Conservation (phyloP, 2,329 filamentous ascomycete species). For the Grosmannia serpens region DNA sequence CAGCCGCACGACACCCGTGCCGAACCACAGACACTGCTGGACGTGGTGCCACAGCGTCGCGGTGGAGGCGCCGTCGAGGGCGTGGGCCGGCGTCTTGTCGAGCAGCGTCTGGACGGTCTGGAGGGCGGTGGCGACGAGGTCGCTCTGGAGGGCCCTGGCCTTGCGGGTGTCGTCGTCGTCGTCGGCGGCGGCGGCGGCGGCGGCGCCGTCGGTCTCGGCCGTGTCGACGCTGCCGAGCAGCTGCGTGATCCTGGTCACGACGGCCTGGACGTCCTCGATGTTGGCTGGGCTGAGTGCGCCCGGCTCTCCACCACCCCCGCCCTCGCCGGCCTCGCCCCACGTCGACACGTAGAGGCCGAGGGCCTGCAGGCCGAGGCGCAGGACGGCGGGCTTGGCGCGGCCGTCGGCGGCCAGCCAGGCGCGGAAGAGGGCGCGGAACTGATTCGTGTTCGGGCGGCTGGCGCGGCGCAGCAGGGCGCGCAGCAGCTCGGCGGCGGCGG, state of each 20-base stretch:
- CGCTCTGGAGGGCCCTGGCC: conserved; percentile 16
- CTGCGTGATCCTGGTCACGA: conserved; percentile 42
- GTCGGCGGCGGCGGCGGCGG: conserved; percentile 37
- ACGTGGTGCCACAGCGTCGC: conserved; percentile 60
- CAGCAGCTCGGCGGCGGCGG: conserved; percentile 68
- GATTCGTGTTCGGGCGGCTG: conserved; percentile 58
- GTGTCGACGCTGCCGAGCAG: conserved; percentile 39
- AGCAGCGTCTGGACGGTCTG: conserved; percentile 52
- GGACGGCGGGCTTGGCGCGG: conserved; percentile 51
- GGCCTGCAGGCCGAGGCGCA: conserved; percentile 64
- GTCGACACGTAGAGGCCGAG: conserved; percentile 76
- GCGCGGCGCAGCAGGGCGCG: conserved; percentile 71
- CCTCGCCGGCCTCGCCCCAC: conserved; percentile 30
- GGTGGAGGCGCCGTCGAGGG: conserved; percentile 31
- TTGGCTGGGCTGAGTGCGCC: conserved; percentile 34
- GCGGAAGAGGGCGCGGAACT: conserved; percentile 59
- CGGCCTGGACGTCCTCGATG: conserved; percentile 54
- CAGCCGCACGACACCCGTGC: conserved; percentile 63
- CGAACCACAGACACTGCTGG: conserved; percentile 57
- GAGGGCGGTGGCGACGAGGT: conserved; percentile 38
- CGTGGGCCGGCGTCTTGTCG: conserved; percentile 56
- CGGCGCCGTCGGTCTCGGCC: too few species aligned
- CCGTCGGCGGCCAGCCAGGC: conserved; percentile 66
- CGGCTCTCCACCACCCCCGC: not conserved
- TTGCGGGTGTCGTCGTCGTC: conserved; percentile 24